Evolutionary conservation across 2,329 filamentous ascomycete genomes (phyloP), one percentile per base, ranked within the genome.

Genomic region (Paramyrothecium roridum): DNA sequence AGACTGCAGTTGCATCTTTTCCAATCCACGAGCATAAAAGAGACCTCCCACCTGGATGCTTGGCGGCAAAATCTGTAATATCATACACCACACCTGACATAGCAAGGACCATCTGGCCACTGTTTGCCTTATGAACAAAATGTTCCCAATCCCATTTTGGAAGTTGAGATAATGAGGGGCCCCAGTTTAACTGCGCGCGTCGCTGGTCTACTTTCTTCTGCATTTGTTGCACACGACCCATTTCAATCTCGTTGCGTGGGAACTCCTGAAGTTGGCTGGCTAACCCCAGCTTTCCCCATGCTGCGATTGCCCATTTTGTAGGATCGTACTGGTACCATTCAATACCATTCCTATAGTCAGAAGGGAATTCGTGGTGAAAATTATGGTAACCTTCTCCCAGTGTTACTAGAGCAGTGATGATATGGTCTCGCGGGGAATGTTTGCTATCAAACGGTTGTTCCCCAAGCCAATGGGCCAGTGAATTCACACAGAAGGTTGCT

Each of bases 331-430:
- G 89, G 76, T 85, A 86, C 88, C 89, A 92, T 71, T 89, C 80
- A 62, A 92, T 91, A 54, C 88, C 89, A 69, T 93, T 93, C 68
- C 89, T 87, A 82, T 92, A 93, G 72, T 92, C 89, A 16, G 88
- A 90, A 45, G 89, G 89, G 75, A 92, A 93, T 71, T 92, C 89
- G 80, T 93, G 89, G 76, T 93, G 89, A 81, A 92, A 93, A 80
- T 92, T 92, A 80, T 93, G 89, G 77, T 92, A 92, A 48, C 89
- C 89, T 74, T 90, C 89, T 51, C 89, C 89, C 17, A 93, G 84
- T 40, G 89, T 93, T 59, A 90, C 84, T 8, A 92, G 75, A 40
- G 89, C 89, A 43, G 89, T 92, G 72, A 93, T 83, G 66, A 91
- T 80, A 72, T 92, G 88, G 68, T 93, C 89, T 68, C 89, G 85